Conservation (phyloP, 202 grass and related monocot genomes). For the Schoenoplectus tabernaemontani region DNA sequence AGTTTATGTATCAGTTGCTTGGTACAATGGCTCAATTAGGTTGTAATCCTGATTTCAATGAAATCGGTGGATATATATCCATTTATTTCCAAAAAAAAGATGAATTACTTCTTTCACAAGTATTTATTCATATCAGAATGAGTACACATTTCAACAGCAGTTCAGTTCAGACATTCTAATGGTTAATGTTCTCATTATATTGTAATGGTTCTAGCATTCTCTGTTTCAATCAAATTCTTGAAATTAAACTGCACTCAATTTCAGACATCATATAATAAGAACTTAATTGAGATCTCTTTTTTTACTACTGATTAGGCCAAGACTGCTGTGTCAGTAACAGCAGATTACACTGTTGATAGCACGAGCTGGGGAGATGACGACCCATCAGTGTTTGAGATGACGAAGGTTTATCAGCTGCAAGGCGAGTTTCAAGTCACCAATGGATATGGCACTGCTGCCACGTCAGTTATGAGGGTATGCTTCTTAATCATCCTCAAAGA, state of each 20-base stretch:
- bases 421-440: constrained; percentile 85
- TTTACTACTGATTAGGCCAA: constrained; percentile 32
- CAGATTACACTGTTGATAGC: constrained; percentile 23
- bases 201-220: neutral
- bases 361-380: constrained; percentile 58
- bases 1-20: no score
- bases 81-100: no score
- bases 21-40: no score
- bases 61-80: no score
- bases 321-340: constrained; percentile 35
- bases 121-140: neutral
- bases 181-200: no score
- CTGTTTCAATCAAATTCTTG: neutral
- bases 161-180: neutral
- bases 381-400: constrained; percentile 58
- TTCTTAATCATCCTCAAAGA: no score
- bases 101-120: neutral
- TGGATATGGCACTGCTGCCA: constrained; percentile 50
- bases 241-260: neutral
- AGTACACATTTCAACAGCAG: neutral
- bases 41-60: no score
- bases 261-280: neutral
- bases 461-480: constrained; percentile 40
- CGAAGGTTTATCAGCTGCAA: constrained; percentile 11
- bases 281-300: neutral